These are phyloP conservation scores for Nannochloris sp. DNA, from an alignment of 139 green algal species.

Conservation along the genomic window DNA sequence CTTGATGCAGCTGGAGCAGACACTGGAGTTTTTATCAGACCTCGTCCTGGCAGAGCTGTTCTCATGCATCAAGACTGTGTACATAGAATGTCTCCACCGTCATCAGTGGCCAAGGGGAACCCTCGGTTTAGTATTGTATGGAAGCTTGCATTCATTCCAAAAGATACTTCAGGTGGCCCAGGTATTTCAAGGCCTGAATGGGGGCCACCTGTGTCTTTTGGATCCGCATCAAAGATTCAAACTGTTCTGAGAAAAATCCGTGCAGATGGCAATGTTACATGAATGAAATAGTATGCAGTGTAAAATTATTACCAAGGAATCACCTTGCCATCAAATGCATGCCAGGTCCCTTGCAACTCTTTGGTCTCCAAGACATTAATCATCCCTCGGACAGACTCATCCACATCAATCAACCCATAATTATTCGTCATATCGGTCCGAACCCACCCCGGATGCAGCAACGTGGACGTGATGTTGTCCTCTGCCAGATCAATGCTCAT, in stretches of 20 bases:
- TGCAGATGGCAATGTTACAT: neutral
- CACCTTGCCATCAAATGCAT: conserved; percentile 10
- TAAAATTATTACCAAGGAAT: conserved; percentile 21
- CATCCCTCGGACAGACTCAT: conserved; percentile 27
- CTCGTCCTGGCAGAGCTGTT: conserved; percentile 34
- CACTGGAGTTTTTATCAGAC: conserved; percentile 62
- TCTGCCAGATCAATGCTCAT: conserved; percentile 30
- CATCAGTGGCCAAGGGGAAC: conserved; percentile 9
- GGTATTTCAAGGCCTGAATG: conserved; percentile 30
- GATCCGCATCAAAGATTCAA: conserved; percentile 39
- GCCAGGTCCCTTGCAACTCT: conserved; percentile 16
- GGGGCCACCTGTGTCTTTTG: conserved; percentile 34
- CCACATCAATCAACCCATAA: conserved; percentile 18
- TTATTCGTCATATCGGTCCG: conserved; percentile 27
- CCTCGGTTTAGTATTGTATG: conserved; percentile 55
- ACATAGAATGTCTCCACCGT: conserved; percentile 45
- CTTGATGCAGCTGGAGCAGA: conserved; percentile 48
- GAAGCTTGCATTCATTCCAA: conserved; percentile 52
- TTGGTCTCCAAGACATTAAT: conserved; percentile 20
- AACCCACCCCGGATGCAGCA: conserved; percentile 35
- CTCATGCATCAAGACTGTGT: conserved; percentile 57
- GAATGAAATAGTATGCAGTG: neutral
- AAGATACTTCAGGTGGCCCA: neutral
- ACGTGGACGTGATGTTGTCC: conserved; percentile 19
- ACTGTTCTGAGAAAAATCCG: conserved; percentile 19